Percentiles rank a stretch among this genome's conserved stretches.
Conservation (phyloP, 1,284 basidiomycete species). For the Wallemia hederae region DNA sequence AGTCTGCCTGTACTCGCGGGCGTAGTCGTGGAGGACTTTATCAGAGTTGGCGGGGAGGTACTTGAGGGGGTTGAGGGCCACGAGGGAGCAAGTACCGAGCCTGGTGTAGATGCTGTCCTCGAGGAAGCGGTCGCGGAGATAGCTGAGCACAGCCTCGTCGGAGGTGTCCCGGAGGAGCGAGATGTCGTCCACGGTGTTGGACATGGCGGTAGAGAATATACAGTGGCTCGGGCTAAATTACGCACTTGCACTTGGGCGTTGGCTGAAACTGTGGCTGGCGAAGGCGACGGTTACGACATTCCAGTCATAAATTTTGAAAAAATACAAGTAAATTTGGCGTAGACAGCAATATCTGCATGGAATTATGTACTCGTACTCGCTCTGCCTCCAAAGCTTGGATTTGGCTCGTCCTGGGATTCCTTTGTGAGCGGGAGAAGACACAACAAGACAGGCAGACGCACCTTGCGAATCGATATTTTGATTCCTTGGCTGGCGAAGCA, state of each 20-base stretch:
- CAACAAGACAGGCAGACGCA: neutral
- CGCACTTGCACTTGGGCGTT: too few relatives aligned
- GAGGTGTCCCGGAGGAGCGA: neutral
- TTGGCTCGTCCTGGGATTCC: neutral
- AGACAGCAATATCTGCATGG: neutral
- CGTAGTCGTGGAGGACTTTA: slow-evolving; percentile 50
- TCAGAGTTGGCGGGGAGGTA: slow-evolving; percentile 52
- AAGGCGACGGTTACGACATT: neutral
- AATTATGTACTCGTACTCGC: neutral
- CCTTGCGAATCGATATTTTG: neutral
- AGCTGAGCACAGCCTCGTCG: slow-evolving; percentile 18
- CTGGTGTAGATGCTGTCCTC: slow-evolving; percentile 50
- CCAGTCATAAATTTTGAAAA: neutral
- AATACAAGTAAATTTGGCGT: neutral
- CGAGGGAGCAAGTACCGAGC: slow-evolving; percentile 36
- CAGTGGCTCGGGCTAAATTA: neutral
- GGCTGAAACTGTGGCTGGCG: neutral
- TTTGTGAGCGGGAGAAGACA: neutral
- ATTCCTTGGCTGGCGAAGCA: neutral
- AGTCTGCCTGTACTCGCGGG: slow-evolving; percentile 34
- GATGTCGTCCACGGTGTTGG: neutral
- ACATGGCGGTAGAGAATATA: neutral
- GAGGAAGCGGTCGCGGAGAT: slow-evolving; percentile 59
- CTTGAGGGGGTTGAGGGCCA: slow-evolving; percentile 69
- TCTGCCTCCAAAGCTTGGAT: neutral